phyloP scores from a whole-genome alignment of 768 basidiomycete genomes.

The Pisolithus albus region DNA sequence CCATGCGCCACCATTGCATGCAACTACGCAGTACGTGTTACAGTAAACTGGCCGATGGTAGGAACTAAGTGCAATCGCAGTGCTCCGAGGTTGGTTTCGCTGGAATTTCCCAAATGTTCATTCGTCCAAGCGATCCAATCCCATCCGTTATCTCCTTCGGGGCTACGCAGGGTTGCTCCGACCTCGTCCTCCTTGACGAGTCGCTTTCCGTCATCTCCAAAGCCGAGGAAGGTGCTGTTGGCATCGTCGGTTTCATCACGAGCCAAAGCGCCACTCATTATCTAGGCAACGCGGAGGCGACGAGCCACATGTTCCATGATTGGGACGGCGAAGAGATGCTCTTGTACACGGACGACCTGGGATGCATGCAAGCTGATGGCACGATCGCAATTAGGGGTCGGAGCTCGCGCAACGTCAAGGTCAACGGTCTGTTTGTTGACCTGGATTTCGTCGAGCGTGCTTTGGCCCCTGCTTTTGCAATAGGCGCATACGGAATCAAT shows the following conservation, averaged over 20 bases:
- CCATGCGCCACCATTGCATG: conserved; percentile 23
- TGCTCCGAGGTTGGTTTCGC: conserved; percentile 28
- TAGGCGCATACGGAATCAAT: conserved; percentile 11
- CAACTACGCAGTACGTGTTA: conserved; percentile 23
- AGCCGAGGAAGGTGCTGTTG: conserved; percentile 16
- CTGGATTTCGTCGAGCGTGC: conserved; percentile 23
- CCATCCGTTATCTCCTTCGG: conserved; percentile 22
- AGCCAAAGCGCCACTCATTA: conserved; percentile 23
- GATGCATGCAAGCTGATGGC: conserved; percentile 22
- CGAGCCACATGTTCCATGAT: conserved; percentile 23
- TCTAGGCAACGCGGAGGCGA: conserved; percentile 20
- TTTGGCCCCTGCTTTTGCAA: conserved; percentile 18
- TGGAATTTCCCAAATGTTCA: conserved; percentile 25
- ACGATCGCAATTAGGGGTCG: conserved; percentile 22
- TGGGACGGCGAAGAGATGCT: conserved; percentile 18
- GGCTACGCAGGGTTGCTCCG: conserved; percentile 22
- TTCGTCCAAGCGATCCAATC: conserved; percentile 19
- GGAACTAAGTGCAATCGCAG: conserved; percentile 6
- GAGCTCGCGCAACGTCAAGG: conserved; percentile 25
- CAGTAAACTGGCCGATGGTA: neutral
- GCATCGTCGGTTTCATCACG: conserved; percentile 23
- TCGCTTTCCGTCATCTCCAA: conserved; percentile 17
- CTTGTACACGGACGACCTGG: conserved; percentile 25
- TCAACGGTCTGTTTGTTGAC: conserved; percentile 25
- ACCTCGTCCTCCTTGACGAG: conserved; percentile 22